These are phyloP conservation scores for Neonectria faginata DNA, from an alignment of 2,329 filamentous ascomycete species.

Conservation along the genomic window DNA sequence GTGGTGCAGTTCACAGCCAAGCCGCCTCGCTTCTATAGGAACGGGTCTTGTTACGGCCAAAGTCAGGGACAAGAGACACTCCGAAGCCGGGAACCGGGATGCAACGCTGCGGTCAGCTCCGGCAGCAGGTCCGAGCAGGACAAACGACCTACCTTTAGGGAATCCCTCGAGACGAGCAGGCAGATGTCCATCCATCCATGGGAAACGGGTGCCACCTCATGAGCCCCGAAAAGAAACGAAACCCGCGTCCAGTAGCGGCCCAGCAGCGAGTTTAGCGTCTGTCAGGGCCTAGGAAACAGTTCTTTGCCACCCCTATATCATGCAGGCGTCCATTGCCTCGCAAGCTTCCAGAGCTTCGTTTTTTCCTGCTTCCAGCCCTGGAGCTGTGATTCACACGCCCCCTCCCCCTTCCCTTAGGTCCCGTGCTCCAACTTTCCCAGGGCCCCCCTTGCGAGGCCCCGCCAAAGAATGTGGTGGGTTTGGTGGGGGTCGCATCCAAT, in stretches of 20 bases:
- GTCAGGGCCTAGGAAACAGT: slow-evolving; percentile 14
- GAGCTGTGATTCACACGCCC: slow-evolving; percentile 16
- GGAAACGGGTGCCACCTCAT: slow-evolving; percentile 10
- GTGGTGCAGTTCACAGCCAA: slow-evolving; percentile 7
- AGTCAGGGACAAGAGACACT: slow-evolving; percentile 1
- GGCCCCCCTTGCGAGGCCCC: slow-evolving; percentile 29
- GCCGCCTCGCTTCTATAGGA: background rate
- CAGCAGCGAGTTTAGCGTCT: slow-evolving; percentile 19
- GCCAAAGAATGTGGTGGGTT: slow-evolving; percentile 34
- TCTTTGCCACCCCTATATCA: slow-evolving; percentile 20
- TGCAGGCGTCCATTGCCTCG: background rate
- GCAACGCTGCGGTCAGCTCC: slow-evolving; percentile 5
- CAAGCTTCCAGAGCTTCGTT: slow-evolving; percentile 36
- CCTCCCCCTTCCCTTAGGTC: slow-evolving; percentile 24
- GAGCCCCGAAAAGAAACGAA: slow-evolving; percentile 8
- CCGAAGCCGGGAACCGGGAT: background rate
- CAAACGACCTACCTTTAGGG: background rate
- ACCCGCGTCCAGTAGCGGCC: slow-evolving; percentile 16
- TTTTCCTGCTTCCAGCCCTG: slow-evolving; percentile 10
- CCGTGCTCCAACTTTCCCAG: slow-evolving; percentile 11
- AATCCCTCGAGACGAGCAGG: slow-evolving; percentile 9
- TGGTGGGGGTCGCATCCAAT: slow-evolving; percentile 39
- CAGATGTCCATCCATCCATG: background rate
- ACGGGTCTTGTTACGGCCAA: background rate
- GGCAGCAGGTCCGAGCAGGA: background rate